These are phyloP conservation scores for Rhizopogon sp. DNA, from an alignment of 768 basidiomycete genomes.

Conservation along the genomic window DNA sequence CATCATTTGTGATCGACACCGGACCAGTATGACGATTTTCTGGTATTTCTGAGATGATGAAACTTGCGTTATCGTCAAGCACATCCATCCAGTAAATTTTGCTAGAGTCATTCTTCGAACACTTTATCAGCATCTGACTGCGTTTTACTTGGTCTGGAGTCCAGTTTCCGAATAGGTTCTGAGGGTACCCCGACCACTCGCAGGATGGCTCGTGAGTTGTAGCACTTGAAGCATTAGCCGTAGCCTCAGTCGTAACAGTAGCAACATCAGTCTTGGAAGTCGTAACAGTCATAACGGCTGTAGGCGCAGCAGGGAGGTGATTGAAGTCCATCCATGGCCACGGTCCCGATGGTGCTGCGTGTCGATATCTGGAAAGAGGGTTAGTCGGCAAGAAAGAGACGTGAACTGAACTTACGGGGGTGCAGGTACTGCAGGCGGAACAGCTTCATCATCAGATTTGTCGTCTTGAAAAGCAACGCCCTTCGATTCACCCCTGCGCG, in stretches of 20 bases:
- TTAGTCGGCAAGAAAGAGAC: not conserved
- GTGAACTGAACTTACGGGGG: not conserved
- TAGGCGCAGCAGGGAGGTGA: not conserved
- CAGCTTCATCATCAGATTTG: not conserved
- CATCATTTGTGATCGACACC: not conserved
- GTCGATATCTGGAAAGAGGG: constrained; percentile 7
- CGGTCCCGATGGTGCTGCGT: constrained; percentile 22
- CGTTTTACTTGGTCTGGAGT: too few relatives aligned
- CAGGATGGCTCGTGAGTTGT: too few relatives aligned
- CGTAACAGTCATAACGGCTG: not conserved
- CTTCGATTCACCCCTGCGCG: too few relatives aligned
- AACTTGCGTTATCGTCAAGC: too few relatives aligned
- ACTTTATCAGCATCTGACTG: too few relatives aligned
- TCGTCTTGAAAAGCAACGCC: not conserved
- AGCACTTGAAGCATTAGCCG: not conserved
- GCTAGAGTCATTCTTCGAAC: too few relatives aligned
- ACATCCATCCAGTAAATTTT: too few relatives aligned
- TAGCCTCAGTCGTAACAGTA: constrained; percentile 1
- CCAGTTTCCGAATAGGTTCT: constrained; percentile 14
- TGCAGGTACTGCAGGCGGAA: not conserved
- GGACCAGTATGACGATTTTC: too few relatives aligned
- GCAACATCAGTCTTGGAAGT: constrained; percentile 21
- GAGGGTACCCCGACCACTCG: constrained; percentile 11
- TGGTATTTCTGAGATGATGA: too few relatives aligned
- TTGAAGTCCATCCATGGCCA: constrained; percentile 29